Conservation (phyloP, 106 monocot genomes). For the Acanthochlamys bracteata region DNA sequence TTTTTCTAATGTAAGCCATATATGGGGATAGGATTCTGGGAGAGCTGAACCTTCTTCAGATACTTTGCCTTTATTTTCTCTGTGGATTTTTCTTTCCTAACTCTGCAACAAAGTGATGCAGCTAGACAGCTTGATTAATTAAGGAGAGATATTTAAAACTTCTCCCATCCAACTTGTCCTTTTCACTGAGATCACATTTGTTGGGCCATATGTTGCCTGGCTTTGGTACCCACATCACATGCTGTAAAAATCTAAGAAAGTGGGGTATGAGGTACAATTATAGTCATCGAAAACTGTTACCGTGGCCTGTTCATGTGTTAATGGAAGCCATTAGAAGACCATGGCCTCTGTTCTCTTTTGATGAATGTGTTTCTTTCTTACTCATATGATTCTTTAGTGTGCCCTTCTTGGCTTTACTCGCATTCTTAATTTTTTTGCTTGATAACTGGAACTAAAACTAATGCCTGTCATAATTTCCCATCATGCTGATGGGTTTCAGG, state of each 20-base stretch:
- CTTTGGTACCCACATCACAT: background rate
- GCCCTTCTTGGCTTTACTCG: background rate
- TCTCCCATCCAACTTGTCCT: too few relatives aligned
- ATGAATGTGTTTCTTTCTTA: background rate
- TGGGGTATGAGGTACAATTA: background rate
- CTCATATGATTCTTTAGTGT: conserved; percentile 17
- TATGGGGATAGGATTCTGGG: too few relatives aligned
- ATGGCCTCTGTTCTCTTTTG: conserved; percentile 9
- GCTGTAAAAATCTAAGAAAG: background rate
- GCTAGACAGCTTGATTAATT: too few relatives aligned
- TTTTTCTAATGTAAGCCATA: too few relatives aligned
- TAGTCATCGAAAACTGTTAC: background rate
- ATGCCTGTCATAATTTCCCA: background rate
- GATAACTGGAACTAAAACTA: background rate
- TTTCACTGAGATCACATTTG: too few relatives aligned
- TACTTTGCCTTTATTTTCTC: too few relatives aligned
- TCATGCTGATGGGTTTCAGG: conserved; percentile 2
- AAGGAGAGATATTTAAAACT: too few relatives aligned
- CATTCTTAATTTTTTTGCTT: background rate
- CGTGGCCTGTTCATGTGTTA: conserved; percentile 14
- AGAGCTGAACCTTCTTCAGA: too few relatives aligned
- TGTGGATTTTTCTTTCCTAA: too few relatives aligned
- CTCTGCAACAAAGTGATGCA: too few relatives aligned
- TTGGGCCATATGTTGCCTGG: too few relatives aligned
- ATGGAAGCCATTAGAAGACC: conserved; percentile 11